These are phyloP conservation scores for Alternaria ventricosa DNA, from an alignment of 2,329 filamentous ascomycete genomes.

Conservation along the genomic window DNA sequence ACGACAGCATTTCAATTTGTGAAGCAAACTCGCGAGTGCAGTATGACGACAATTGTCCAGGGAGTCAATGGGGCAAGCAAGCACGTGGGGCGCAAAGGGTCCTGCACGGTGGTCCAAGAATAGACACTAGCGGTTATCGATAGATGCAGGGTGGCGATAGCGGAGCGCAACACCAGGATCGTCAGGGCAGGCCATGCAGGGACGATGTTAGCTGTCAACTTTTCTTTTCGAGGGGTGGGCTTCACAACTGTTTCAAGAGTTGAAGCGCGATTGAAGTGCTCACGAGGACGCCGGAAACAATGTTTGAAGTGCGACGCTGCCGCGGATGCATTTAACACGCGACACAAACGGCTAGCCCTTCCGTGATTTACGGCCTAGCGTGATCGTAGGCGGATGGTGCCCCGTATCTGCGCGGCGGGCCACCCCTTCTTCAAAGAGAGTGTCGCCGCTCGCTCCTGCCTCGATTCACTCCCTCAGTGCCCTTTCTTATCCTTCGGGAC, in stretches of 20 bases:
- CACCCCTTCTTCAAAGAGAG: conserved; percentile 8
- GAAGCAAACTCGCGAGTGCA: neutral
- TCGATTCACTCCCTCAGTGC: neutral
- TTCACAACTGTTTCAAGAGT: neutral
- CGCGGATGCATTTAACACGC: neutral
- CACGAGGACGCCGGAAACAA: neutral
- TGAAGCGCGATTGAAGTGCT: neutral
- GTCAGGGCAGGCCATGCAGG: neutral
- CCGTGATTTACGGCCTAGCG: neutral
- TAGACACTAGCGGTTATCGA: conserved; percentile 15
- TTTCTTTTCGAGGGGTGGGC: neutral
- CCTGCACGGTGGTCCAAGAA: conserved; percentile 7
- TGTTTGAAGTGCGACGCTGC: neutral
- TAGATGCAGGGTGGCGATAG: conserved; percentile 13
- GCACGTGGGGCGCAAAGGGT: conserved; percentile 1
- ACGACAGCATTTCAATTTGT: neutral
- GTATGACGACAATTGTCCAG: neutral
- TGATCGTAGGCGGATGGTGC: neutral
- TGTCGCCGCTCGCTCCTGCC: conserved; percentile 4
- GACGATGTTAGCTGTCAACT: neutral
- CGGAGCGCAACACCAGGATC: conserved; percentile 1
- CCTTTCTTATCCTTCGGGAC: conserved; percentile 2
- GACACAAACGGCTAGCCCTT: neutral
- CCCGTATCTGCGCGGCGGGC: conserved; percentile 2
- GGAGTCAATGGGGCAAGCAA: neutral